Evolutionary conservation across 768 basidiomycete species (phyloP).

Genomic region (Leccinellum albellum): DNA sequence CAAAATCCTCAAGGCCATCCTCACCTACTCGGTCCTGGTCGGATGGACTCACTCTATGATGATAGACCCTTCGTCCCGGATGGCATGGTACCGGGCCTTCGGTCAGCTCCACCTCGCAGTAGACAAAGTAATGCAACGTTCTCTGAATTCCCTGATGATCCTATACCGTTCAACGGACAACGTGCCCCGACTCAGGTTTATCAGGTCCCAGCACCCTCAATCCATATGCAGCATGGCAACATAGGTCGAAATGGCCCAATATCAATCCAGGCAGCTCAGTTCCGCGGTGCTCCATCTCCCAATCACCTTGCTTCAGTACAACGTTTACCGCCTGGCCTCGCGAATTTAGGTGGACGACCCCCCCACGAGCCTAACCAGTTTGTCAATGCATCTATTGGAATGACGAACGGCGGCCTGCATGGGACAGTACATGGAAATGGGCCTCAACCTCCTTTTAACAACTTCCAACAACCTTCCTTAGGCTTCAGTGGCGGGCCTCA

Average conservation of each 20-base stretch:
- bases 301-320: constrained; percentile 48
- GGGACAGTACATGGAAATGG: constrained; percentile 44
- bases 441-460: constrained; percentile 51
- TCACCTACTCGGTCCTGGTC: constrained; percentile 38
- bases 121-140: constrained; percentile 54
- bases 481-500: constrained; percentile 41
- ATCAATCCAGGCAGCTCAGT: constrained; percentile 58
- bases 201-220: constrained; percentile 42
- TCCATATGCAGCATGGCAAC: constrained; percentile 51
- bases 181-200: constrained; percentile 59
- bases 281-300: constrained; percentile 70
- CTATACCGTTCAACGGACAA: constrained; percentile 57
- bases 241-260: constrained; percentile 49
- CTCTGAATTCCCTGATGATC: constrained; percentile 62
- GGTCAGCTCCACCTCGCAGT: constrained; percentile 58
- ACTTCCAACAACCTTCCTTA: constrained; percentile 43
- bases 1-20: constrained; percentile 44
- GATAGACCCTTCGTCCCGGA: constrained; percentile 79
- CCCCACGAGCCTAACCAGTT: constrained; percentile 76
- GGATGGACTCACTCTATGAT: constrained; percentile 69
- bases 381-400: constrained; percentile 38
- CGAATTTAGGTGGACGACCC: constrained; percentile 77
- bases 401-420: constrained; percentile 46
- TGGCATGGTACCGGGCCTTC: constrained; percentile 81
- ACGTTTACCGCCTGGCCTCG: constrained; percentile 74